Base-by-base conservation (phyloP, 148 eudicot genomes). In the Cornus controversa region DNA sequence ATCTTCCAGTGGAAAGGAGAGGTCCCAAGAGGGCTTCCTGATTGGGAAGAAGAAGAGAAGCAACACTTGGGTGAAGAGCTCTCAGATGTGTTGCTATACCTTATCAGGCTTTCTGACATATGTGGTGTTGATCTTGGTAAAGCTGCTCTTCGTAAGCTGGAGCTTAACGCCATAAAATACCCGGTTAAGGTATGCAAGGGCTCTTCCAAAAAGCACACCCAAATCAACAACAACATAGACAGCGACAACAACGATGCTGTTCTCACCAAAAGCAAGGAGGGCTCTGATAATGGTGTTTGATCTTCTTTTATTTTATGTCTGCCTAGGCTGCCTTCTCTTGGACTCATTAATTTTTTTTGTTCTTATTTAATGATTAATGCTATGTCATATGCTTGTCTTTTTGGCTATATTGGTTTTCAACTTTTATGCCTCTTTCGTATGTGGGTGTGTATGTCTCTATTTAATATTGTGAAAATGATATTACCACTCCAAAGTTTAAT, bases 1-100 rank as follows among this genome's bases (percentile, higher is more conserved):
- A 87, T 91, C 77, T 91, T 91, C 68, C 94, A 91, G 42, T 91
- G 94, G 94, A 91, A 84, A 79, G 94, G 94, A n/a, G 92, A 91
- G 80, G 94, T 91, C 10, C 86, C 85, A 73, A 89, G 88, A 80
- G 94, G 92, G 23, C 73, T 89, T 36, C 94, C 94, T 23, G 91
- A 78, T 25, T 91, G 94, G 94, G 79, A 75, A 23, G 86, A 79
- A 28, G 83, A 77, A 74, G 94, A 89, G 70, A 91, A 84, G 73
- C 87, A 86, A n/a, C 94, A 91, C 69, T 79, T 91, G 69, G 94
- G 91, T 37, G 94, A 91, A 71, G 94, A 91, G 81, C 84, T 91
- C 63, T 89, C 94, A 62, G 94, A 91, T 82, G 94, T 91, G 70
- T 79, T 91, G 75, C 87, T 91, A 20, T 91, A 91, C 77, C 84